Evolutionary conservation across 2,329 filamentous ascomycete species (phyloP).

Genomic region (Aspergillus luchuensis): DNA sequence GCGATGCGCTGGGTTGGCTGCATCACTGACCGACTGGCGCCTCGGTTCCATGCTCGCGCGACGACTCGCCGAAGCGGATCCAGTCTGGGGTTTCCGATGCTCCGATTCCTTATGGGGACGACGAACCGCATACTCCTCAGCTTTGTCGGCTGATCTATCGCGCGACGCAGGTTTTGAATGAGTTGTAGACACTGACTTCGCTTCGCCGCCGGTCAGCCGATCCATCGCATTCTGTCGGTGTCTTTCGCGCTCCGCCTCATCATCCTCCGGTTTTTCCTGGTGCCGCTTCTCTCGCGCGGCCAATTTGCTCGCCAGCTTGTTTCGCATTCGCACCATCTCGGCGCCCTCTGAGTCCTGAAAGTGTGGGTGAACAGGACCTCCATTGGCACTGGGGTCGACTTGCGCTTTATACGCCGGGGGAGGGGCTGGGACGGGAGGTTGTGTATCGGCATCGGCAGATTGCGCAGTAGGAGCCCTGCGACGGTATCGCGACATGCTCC

Average conservation of each 20-base stretch:
- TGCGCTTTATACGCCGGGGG: constrained; percentile 10
- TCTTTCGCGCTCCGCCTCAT: constrained; percentile 23
- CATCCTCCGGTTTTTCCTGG: constrained; percentile 14
- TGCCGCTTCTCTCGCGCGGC: constrained; percentile 13
- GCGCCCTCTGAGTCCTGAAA: background rate
- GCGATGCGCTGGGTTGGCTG: constrained; percentile 27
- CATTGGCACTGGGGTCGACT: background rate
- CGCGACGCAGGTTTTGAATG: constrained; percentile 16
- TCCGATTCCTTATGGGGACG: background rate
- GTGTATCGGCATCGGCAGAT: constrained; percentile 15
- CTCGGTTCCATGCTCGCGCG: constrained; percentile 22
- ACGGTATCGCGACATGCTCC: constrained; percentile 40
- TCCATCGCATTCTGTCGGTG: constrained; percentile 39
- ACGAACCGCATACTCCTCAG: background rate
- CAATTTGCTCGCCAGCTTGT: background rate
- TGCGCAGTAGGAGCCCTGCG: constrained; percentile 26
- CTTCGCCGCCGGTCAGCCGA: constrained; percentile 34
- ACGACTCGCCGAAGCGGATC: constrained; percentile 4
- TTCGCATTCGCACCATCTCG: constrained; percentile 3
- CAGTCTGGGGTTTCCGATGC: background rate
- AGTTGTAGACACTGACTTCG: constrained; percentile 4
- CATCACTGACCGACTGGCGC: constrained; percentile 36
- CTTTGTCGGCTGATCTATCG: constrained; percentile 11
- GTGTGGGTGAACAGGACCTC: background rate
- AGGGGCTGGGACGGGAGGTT: constrained; percentile 16